A percentile compares a stretch with the other conserved stretches of the same genome.
These are phyloP conservation scores for Plasmodium reichenowi DNA, from an alignment of 169 alveolate species.

Conservation along the genomic window DNA sequence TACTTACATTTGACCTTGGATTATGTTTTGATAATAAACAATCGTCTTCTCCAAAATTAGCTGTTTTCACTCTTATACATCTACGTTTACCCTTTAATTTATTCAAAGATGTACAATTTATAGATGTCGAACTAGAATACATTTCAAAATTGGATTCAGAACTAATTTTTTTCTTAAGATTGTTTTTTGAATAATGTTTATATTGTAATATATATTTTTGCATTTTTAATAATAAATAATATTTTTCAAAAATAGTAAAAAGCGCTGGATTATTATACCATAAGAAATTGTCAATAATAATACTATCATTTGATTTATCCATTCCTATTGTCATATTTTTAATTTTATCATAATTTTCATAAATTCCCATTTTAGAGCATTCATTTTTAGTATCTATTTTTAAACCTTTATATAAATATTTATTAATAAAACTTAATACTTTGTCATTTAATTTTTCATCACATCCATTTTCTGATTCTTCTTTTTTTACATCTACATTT, in stretches of 20 bases:
- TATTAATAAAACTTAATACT: constrained; percentile 14
- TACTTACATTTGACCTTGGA: background rate
- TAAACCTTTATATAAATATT: constrained; percentile 21
- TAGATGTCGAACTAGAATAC: constrained; percentile 40
- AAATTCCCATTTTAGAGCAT: background rate
- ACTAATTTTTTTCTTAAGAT: constrained; percentile 35
- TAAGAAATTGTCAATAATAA: constrained; percentile 43
- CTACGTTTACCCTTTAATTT: constrained; percentile 5
- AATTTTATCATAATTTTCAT: constrained; percentile 19
- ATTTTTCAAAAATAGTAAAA: constrained; percentile 55
- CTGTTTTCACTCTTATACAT: background rate
- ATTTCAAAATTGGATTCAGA: constrained; percentile 52
- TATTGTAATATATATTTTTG: constrained; percentile 64
- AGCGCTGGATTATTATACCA: constrained; percentile 64
- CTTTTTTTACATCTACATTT: constrained; percentile 29
- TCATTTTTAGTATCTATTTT: constrained; percentile 12
- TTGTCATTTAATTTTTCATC: background rate
- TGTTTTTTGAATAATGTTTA: constrained; percentile 54
- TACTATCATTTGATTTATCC: constrained; percentile 7
- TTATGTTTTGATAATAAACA: background rate
- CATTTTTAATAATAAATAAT: constrained; percentile 56
- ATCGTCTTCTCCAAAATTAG: background rate
- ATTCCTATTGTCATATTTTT: background rate
- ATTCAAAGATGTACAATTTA: constrained; percentile 4
- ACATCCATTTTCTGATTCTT: background rate